Evolutionary conservation across 257 asterid genomes (phyloP).

Genomic region (Echites panduratus): DNA sequence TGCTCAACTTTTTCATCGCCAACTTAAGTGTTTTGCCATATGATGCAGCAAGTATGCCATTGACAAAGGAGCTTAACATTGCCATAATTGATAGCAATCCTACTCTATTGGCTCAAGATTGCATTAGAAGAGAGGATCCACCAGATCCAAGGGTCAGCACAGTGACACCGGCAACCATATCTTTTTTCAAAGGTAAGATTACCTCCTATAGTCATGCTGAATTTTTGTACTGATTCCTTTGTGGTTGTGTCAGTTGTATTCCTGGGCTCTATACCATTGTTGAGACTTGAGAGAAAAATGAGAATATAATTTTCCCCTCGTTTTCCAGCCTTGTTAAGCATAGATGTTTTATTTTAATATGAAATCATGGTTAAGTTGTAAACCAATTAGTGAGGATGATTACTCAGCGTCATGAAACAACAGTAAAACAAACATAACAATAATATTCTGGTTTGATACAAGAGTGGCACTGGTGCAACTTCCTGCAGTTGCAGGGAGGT

Average conservation of each 20-base stretch:
- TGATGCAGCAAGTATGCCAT: slow-evolving; percentile 70
- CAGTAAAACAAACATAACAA: not conserved
- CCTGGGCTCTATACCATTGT: not conserved
- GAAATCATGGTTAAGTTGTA: not conserved
- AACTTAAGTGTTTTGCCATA: slow-evolving; percentile 13
- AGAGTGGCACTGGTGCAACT: not conserved
- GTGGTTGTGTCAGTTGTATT: not conserved
- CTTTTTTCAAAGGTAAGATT: slow-evolving; percentile 63
- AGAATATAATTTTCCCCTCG: not conserved
- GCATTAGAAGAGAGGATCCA: slow-evolving; percentile 61
- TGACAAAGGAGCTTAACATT: slow-evolving; percentile 63
- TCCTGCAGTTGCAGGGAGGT: not conserved
- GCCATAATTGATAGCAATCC: slow-evolving; percentile 98
- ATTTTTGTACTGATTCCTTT: not conserved
- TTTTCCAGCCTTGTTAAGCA: not conserved
- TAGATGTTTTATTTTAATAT: not conserved
- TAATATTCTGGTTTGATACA: not conserved
- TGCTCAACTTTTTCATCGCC: not conserved
- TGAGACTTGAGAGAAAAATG: not conserved
- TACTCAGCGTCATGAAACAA: not conserved
- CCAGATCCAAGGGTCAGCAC: slow-evolving; percentile 99
- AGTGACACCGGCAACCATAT: slow-evolving; percentile 84
- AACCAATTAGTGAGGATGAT: not conserved
- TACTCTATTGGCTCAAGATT: slow-evolving; percentile 45
- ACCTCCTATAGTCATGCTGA: slow-evolving; percentile 4